Evolutionary conservation across 257 asterid species (phyloP).

Genomic region (Solanum gracilifrons): DNA sequence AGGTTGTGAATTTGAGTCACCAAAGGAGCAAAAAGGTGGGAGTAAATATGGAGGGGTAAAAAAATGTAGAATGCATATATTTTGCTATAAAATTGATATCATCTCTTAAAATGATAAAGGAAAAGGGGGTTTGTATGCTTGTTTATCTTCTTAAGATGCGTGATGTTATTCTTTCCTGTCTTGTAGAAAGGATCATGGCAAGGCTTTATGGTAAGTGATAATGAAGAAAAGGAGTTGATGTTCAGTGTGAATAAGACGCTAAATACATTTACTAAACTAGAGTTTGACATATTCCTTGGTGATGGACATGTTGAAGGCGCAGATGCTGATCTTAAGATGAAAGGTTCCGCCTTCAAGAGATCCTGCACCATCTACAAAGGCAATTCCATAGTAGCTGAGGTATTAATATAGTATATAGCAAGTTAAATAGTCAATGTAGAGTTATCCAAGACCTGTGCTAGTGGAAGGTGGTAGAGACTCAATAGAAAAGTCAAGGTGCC

Average conservation of each 20-base stretch:
- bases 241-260: conserved; percentile 44
- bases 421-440: background rate
- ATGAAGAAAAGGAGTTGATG: conserved; percentile 26
- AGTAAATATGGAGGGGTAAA: background rate
- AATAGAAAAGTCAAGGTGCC: background rate
- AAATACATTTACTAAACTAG: conserved; percentile 34
- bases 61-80: background rate
- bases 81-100: background rate
- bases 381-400: conserved; percentile 74
- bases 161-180: background rate
- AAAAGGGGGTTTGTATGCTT: background rate
- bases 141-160: background rate
- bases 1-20: too few species aligned
- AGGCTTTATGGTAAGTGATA: conserved; percentile 39
- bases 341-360: conserved; percentile 73
- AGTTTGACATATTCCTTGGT: conserved; percentile 42
- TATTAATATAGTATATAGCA: conserved; percentile 6
- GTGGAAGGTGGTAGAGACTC: background rate
- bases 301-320: conserved; percentile 29
- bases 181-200: conserved; percentile 61
- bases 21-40: too few species aligned
- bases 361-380: conserved; percentile 79
- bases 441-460: background rate
- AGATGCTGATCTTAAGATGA: conserved; percentile 58
- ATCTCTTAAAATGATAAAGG: background rate